Evolutionary conservation across 169 alveolate species (phyloP), one percentile per base, ranked within the genome.

Genomic region (Plasmodium gallinaceum): DNA sequence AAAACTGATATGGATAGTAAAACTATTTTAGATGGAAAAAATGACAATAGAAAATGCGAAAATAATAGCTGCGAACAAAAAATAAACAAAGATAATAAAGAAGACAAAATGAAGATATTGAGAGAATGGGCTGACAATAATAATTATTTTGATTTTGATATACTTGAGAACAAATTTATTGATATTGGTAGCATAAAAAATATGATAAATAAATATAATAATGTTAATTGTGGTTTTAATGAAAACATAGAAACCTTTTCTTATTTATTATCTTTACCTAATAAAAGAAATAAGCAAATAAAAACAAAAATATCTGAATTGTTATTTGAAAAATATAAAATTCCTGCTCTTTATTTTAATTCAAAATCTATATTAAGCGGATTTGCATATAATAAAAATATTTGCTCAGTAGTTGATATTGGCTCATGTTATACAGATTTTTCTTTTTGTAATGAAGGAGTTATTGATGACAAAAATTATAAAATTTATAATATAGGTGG

Each of bases 401-500:
- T 78, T 0, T 78, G 78, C 22, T 78, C 89, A 0, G 89, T 78
- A 7, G 78, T 78, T 37, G 89, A 78, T 69, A 48, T 78, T 64
- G 89, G 89, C 1, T 78, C 89, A 0, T 78, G 80, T 37, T 78
- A 78, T 54, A 64, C 78, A 0, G 89, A 78, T 24, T 78, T 78
- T 54, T 78, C 89, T 22, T 54, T 78, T 0, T 78, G 89, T 22
- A 78, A 52, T 48, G 89, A 78, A 0, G 89, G 89, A 32, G 24
- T 22, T 1, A 64, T 78, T 32, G 89, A 78, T 9, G 76, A 78
- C 26, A 78, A 78, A 48, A 78, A 78, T 78, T 78, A 78, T n/a
- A 78, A 78, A 32, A 78, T 78, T 12, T 78, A 64, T 57, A 78
- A 78, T 64, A 64, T 78, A 32, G 89, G 89, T 5, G 89, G 89